A percentile compares a stretch with the other conserved stretches of the same genome.
phyloP scores from a whole-genome alignment of 2,329 filamentous ascomycete species.

The Fusarium luffae region DNA sequence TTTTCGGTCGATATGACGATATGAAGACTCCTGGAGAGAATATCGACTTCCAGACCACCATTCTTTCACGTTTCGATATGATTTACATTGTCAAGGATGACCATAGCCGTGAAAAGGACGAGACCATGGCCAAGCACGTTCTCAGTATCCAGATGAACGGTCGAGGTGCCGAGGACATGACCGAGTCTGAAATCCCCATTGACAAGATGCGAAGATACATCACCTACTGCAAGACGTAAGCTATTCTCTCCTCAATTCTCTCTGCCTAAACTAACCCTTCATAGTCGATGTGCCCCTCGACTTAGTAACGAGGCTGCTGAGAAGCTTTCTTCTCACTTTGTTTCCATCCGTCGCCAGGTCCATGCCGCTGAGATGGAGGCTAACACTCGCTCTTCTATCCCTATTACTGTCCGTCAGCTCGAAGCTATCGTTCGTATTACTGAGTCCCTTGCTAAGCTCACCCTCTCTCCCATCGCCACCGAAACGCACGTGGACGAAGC shows the following conservation, averaged over 20 bases:
- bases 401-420: constrained; percentile 96
- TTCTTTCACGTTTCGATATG: constrained; percentile 98
- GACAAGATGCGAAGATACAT: constrained; percentile 99
- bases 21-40: constrained; percentile 98
- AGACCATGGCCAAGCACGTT: constrained; percentile 94
- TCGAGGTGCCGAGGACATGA: constrained; percentile 81
- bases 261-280: constrained; percentile 44
- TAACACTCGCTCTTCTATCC: constrained; percentile 91
- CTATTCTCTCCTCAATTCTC: constrained; percentile 31
- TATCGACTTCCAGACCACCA: constrained; percentile 99
- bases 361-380: constrained; percentile 90
- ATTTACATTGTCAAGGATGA: constrained; percentile 99
- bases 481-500: constrained; percentile 96
- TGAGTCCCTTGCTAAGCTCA: constrained; percentile 92
- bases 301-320: constrained; percentile 91
- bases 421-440: constrained; percentile 98
- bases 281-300: constrained; percentile 87
- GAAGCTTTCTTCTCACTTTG: constrained; percentile 96
- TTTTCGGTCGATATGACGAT: constrained; percentile 97
- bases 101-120: constrained; percentile 88
- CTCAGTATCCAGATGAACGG: constrained; percentile 98
- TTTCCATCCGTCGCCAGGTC: constrained; percentile 93
- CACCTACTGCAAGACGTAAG: constrained; percentile 94
- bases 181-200: constrained; percentile 88
- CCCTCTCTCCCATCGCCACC: constrained; percentile 84